Percentiles rank a stretch among this genome's conserved stretches.
These are phyloP conservation scores for Lactifluus pinguis DNA, from an alignment of 768 basidiomycete genomes.

Conservation along the genomic window DNA sequence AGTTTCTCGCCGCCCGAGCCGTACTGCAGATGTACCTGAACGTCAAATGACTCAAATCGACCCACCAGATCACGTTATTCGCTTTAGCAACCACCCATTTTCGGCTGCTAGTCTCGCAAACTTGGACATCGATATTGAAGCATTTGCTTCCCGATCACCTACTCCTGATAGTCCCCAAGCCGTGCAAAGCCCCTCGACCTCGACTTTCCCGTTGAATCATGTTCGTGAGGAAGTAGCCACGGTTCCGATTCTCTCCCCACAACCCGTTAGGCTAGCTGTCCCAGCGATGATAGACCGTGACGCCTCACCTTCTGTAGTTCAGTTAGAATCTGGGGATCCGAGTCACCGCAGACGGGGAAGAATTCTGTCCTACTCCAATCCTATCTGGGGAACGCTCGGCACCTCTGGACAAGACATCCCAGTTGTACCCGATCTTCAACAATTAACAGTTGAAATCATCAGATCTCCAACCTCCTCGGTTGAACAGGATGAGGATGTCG, in stretches of 20 bases:
- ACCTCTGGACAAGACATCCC: not conserved
- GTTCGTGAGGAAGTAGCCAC: not conserved
- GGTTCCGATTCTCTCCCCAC: not conserved
- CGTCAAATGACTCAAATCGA: not conserved
- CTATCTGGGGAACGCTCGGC: conserved; percentile 10
- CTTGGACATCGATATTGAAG: conserved; percentile 4
- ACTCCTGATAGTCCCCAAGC: not conserved
- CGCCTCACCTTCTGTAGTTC: not conserved
- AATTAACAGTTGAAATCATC: not conserved
- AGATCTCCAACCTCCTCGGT: not conserved
- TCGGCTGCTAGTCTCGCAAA: not conserved
- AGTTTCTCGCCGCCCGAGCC: not conserved
- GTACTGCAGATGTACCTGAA: not conserved
- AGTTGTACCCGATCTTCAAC: not conserved
- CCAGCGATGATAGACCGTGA: not conserved
- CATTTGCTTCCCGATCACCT: not conserved
- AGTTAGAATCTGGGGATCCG: not conserved
- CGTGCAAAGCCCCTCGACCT: not conserved
- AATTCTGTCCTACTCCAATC: conserved; percentile 12
- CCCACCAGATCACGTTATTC: not conserved
- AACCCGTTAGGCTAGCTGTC: not conserved
- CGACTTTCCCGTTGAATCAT: not conserved
- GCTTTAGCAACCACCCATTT: not conserved
- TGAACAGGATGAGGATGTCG: not conserved
- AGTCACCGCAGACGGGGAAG: not conserved